A percentile compares a stretch with the other conserved stretches of the same genome.
Conservation (phyloP, 192 early-diverging fungal genomes). For the Coemansia sp. region DNA sequence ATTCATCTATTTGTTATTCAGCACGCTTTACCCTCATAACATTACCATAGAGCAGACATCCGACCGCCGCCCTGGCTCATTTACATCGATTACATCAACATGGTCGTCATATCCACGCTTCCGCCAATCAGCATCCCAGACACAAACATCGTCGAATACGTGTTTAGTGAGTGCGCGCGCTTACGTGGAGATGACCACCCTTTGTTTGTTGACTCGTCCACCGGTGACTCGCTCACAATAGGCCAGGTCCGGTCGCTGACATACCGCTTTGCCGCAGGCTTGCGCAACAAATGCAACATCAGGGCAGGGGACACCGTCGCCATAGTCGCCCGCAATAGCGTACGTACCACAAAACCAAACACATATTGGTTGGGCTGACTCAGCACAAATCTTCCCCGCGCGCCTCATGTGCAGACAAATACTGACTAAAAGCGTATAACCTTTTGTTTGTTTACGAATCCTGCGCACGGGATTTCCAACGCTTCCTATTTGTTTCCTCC, state of each 20-base stretch:
- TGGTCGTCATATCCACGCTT: constrained; percentile 21
- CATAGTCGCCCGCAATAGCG: constrained; percentile 43
- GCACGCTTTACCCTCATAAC: too few relatives aligned
- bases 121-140: constrained; percentile 28
- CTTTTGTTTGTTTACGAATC: neutral
- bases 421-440: neutral
- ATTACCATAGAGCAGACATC: neutral
- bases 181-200: constrained; percentile 11
- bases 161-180: constrained; percentile 24
- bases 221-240: constrained; percentile 13
- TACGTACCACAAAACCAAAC: constrained; percentile 4
- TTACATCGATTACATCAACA: neutral
- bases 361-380: neutral
- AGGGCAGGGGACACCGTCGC: constrained; percentile 69
- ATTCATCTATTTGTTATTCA: neutral
- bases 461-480: too few relatives aligned
- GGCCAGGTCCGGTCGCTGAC: constrained; percentile 18
- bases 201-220: constrained; percentile 40
- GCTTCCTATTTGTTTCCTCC: constrained; percentile 34
- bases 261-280: constrained; percentile 20
- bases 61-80: neutral
- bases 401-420: neutral
- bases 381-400: neutral
- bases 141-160: constrained; percentile 26
- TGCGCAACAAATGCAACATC: constrained; percentile 52